phyloP scores from a whole-genome alignment of 2,329 filamentous ascomycete genomes.

The Colletotrichum sansevieriae region DNA sequence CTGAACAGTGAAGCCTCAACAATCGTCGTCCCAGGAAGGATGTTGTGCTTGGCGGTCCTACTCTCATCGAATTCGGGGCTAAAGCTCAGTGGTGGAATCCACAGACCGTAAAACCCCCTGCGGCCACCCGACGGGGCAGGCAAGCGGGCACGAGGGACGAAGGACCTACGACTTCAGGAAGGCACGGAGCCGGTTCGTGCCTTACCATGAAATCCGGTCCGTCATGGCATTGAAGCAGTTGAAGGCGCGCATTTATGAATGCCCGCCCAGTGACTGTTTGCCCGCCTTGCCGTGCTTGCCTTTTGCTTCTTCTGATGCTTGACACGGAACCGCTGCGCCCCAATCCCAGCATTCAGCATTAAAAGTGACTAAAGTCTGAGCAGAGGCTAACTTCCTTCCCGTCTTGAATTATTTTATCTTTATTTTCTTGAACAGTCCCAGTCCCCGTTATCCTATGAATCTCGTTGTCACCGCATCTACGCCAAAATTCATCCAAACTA shows the following conservation, averaged over 20 bases:
- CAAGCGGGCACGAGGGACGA: slow-evolving; percentile 21
- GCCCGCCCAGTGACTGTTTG: neutral
- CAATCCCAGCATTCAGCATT: slow-evolving; percentile 28
- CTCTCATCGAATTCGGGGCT: slow-evolving; percentile 17
- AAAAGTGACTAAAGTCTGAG: slow-evolving; percentile 22
- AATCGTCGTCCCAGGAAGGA: slow-evolving; percentile 18
- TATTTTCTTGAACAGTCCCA: too few relatives aligned
- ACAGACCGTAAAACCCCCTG: slow-evolving; percentile 26
- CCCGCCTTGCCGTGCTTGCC: slow-evolving; percentile 17
- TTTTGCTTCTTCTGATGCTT: neutral
- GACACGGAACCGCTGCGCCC: neutral
- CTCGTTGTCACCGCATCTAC: slow-evolving; percentile 4
- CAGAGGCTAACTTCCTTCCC: slow-evolving; percentile 16
- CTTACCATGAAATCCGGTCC: neutral
- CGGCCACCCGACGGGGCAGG: slow-evolving; percentile 35
- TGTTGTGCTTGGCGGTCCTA: slow-evolving; percentile 29
- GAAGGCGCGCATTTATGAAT: slow-evolving; percentile 7
- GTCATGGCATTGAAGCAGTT: slow-evolving; percentile 21
- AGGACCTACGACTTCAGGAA: slow-evolving; percentile 35
- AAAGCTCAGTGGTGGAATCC: slow-evolving; percentile 27
- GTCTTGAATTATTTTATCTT: neutral
- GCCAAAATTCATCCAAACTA: slow-evolving; percentile 14
- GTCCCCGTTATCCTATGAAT: too few relatives aligned
- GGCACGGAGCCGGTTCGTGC: slow-evolving; percentile 13
- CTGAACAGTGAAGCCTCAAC: slow-evolving; percentile 31